phyloP scores from a whole-genome alignment of 2,329 filamentous ascomycete genomes.

The Leptodontidium sp. region DNA sequence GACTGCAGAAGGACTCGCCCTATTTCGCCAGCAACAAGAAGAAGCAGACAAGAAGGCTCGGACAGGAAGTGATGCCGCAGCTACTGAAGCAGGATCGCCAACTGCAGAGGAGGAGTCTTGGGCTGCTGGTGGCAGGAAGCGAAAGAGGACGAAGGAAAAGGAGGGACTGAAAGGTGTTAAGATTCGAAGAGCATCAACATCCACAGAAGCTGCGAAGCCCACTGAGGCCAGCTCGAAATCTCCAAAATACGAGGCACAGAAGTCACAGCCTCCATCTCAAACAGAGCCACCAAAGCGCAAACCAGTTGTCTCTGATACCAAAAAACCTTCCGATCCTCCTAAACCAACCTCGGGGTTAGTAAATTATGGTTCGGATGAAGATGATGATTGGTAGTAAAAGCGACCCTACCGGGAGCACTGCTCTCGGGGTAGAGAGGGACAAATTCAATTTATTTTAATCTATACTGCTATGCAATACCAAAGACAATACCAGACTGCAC shows the following conservation, averaged over 20 bases:
- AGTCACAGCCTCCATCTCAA: slow-evolving; percentile 12
- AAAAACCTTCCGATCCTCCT: slow-evolving; percentile 34
- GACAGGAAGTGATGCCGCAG: slow-evolving; percentile 32
- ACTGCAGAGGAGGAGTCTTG: slow-evolving; percentile 47
- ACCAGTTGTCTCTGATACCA: background rate
- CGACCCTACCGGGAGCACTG: background rate
- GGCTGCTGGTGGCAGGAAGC: slow-evolving; percentile 49
- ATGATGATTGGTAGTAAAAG: slow-evolving; percentile 48
- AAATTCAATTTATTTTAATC: too few species aligned
- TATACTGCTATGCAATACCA: background rate
- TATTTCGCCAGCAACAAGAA: slow-evolving; percentile 62
- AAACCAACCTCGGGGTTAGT: slow-evolving; percentile 54
- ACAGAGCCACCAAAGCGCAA: background rate
- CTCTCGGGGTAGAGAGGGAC: too few species aligned
- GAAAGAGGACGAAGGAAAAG: slow-evolving; percentile 51
- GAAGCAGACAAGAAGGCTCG: slow-evolving; percentile 45
- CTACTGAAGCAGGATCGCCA: slow-evolving; percentile 33
- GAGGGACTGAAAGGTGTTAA: slow-evolving; percentile 48
- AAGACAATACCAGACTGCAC: background rate
- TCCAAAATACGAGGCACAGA: slow-evolving; percentile 6
- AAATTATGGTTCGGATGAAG: slow-evolving; percentile 64
- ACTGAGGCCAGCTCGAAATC: slow-evolving; percentile 16
- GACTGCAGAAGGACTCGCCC: slow-evolving; percentile 63
- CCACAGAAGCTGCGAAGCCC: slow-evolving; percentile 24
- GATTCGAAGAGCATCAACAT: slow-evolving; percentile 43